Percentiles rank a stretch among this genome's conserved stretches.
Conservation (phyloP, 1,284 basidiomycete species). For the Pseudozyma sp. region DNA sequence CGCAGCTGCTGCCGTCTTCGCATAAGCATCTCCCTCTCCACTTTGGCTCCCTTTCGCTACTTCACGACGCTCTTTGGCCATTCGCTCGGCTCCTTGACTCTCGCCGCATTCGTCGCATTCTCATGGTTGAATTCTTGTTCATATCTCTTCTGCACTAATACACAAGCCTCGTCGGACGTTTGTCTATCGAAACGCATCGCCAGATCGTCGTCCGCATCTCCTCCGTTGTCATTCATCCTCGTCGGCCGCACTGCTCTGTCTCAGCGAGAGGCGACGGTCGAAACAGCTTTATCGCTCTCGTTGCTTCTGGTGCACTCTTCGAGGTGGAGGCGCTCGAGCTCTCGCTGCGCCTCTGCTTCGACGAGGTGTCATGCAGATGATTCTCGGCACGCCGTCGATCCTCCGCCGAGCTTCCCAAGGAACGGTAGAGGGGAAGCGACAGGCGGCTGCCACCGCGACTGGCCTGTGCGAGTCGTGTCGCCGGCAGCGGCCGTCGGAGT, state of each 20-base stretch:
- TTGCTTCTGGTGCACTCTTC: background rate
- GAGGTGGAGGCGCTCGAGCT: background rate
- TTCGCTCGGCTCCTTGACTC: slow-evolving; percentile 8
- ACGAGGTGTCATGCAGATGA: background rate
- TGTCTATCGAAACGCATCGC: background rate
- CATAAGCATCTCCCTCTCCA: slow-evolving; percentile 12
- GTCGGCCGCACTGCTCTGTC: background rate
- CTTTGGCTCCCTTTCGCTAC: background rate
- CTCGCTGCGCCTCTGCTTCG: background rate
- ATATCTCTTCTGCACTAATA: slow-evolving; percentile 25
- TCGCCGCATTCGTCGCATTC: slow-evolving; percentile 25
- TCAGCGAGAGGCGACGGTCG: slow-evolving; percentile 13
- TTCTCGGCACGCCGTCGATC: slow-evolving; percentile 27
- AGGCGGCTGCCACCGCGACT: slow-evolving; percentile 22
- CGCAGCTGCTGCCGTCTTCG: slow-evolving; percentile 30
- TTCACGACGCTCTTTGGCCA: background rate
- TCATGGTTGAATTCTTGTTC: slow-evolving; percentile 28
- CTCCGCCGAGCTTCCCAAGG: slow-evolving; percentile 30
- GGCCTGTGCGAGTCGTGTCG: slow-evolving; percentile 18
- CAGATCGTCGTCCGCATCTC: background rate
- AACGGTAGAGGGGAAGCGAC: slow-evolving; percentile 34
- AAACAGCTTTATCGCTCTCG: slow-evolving; percentile 17
- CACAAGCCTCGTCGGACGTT: slow-evolving; percentile 10
- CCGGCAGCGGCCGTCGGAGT: slow-evolving; percentile 23
- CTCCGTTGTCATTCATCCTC: background rate